Evolutionary conservation across 257 asterid species (phyloP).

Genomic region (Primulina huaijiensis): DNA sequence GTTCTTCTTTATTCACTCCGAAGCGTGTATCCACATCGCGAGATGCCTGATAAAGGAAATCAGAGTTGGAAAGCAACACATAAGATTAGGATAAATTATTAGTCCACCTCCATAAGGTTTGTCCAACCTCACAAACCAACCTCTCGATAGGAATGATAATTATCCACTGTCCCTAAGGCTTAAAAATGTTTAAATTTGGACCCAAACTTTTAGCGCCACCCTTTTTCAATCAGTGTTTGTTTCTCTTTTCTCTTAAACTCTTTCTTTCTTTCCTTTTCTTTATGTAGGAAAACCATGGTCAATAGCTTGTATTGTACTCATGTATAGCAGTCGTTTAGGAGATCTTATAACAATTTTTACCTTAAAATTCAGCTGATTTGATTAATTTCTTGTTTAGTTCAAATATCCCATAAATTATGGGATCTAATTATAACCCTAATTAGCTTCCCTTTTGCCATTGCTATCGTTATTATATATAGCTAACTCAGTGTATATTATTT

Average conservation of each 20-base stretch:
- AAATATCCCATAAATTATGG: too few species aligned
- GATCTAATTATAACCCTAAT: too few species aligned
- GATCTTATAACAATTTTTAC: neutral
- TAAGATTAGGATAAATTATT: slow-evolving; percentile 2
- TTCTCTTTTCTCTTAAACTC: too few species aligned
- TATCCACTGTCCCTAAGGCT: neutral
- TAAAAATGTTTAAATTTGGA: neutral
- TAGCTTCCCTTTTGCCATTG: too few species aligned
- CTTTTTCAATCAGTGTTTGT: neutral
- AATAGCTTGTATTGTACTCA: neutral
- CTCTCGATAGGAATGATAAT: neutral
- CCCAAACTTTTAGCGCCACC: neutral
- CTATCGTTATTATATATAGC: too few species aligned
- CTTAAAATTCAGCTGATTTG: neutral
- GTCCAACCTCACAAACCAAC: neutral
- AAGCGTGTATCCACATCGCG: slow-evolving; percentile 89
- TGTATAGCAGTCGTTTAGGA: neutral
- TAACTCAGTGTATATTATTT: too few species aligned
- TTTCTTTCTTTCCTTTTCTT: too few species aligned
- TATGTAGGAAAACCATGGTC: neutral
- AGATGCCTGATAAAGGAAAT: slow-evolving; percentile 57
- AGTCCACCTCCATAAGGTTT: neutral
- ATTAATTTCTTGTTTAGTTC: neutral
- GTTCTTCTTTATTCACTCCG: slow-evolving; percentile 70
- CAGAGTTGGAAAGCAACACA: slow-evolving; percentile 5